These are phyloP conservation scores for Suillus lakei DNA, from an alignment of 768 basidiomycete genomes.

Conservation along the genomic window DNA sequence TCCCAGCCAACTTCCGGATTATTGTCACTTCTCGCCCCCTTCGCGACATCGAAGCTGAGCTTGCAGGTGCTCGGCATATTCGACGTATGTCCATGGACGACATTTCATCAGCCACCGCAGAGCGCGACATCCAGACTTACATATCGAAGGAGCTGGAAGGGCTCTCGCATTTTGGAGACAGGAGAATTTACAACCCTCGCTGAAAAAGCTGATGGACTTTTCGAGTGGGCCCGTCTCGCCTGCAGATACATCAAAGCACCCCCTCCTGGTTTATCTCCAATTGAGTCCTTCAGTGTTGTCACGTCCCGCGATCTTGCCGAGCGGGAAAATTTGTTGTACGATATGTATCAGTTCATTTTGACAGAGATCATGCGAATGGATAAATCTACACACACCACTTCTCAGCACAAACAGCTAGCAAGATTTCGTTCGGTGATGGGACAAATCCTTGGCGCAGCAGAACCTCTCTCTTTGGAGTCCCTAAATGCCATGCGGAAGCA, in stretches of 20 bases:
- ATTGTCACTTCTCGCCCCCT: slow-evolving; percentile 10
- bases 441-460: slow-evolving; percentile 1
- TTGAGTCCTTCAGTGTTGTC: background rate
- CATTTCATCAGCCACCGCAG: background rate
- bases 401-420: background rate
- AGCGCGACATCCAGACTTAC: background rate
- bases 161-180: background rate
- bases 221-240: no score
- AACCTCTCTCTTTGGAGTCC: no score
- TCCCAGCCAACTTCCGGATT: slow-evolving; percentile 12
- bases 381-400: background rate
- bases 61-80: background rate
- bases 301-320: background rate
- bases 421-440: slow-evolving; percentile 10
- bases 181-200: background rate
- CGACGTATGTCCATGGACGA: background rate
- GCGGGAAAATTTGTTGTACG: background rate
- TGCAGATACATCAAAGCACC: slow-evolving; percentile 1
- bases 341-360: slow-evolving; percentile 10
- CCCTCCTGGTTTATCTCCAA: background rate
- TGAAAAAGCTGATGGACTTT: no score
- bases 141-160: background rate
- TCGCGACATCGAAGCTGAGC: background rate
- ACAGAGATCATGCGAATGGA: background rate
- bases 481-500: no score